phyloP scores from a whole-genome alignment of 2,329 filamentous ascomycete genomes.

The Pseudohalonectria lignicola region DNA sequence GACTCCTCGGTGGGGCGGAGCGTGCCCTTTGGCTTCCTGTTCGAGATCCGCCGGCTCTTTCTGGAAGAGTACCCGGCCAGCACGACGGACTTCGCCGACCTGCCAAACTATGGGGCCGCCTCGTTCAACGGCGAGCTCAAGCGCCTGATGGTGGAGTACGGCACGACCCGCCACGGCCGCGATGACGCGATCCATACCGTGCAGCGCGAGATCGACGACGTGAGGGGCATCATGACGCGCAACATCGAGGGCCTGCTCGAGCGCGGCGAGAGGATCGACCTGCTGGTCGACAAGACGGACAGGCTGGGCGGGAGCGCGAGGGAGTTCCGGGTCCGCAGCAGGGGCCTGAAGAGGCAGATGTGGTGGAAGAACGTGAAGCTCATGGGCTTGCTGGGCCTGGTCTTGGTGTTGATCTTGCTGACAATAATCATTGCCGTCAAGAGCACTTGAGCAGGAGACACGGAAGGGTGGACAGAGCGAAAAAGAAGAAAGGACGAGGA shows the following conservation, averaged over 20 bases:
- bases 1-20: conserved; percentile 72
- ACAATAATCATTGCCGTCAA: conserved; percentile 44
- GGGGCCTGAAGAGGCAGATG: conserved; percentile 84
- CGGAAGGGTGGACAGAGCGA: no score
- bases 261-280: conserved; percentile 78
- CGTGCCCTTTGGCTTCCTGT: conserved; percentile 84
- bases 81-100: conserved; percentile 58
- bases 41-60: conserved; percentile 85
- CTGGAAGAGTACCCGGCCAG: conserved; percentile 55
- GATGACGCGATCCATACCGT: conserved; percentile 77
- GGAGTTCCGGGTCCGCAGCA: conserved; percentile 81
- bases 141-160: conserved; percentile 71
- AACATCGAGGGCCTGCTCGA: conserved; percentile 88
- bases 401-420: conserved; percentile 48
- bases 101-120: conserved; percentile 84
- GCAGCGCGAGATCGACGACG: conserved; percentile 83
- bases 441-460: conserved; percentile 29
- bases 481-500: conserved; percentile 1
- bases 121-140: conserved; percentile 76
- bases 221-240: conserved; percentile 86
- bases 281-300: conserved; percentile 95
- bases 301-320: conserved; percentile 75
- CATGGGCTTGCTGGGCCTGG: conserved; percentile 68
- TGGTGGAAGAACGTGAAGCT: conserved; percentile 99
- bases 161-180: conserved; percentile 62